Base-by-base conservation (phyloP, 192 early-diverging fungal genomes). In the Backusella morwellensis region DNA sequence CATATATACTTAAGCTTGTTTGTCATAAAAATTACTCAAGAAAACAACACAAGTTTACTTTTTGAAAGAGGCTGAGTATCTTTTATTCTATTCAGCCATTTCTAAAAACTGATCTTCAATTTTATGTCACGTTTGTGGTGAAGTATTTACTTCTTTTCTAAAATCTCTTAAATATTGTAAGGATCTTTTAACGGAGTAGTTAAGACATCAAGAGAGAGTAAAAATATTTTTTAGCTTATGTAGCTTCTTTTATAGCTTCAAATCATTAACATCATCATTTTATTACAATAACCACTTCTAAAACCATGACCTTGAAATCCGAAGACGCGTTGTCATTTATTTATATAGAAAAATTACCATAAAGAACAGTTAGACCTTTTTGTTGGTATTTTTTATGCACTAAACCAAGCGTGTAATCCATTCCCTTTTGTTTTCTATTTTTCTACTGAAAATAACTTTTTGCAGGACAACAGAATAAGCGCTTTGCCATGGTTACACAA, bases 381-480 rank as follows among this genome's bases (percentile, higher is more conserved):
- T 63, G 9, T 14, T 63, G 21, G 9, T 63, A 23, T 59, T 59
- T 59, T 52, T 59, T 50, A 50, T 50, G 5, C 47, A 50, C 47
- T 50, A 50, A 50, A 50, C 42, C 42, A 44, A 50, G 47, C 19
- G 19, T 50, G 47, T 50, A 21, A 8, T 6, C 21, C 56, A 29
- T 29, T 29, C 21, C 56, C 26, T 63, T 63, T 59, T 59, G 21
- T 26, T 59, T 63, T 50, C 47, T 50, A 44, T 63, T 63, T 63
- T 63, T 63, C 56, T 32, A 26, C 56, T 63, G 23, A 63, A 63
- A 63, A 63, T 63, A 63, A 63, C 56, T 63, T 50, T 50, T 50
- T 63, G 23, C 23, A 63, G 56, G 26, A 29, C 56, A 63, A 63
- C 7, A 29, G 7, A 63, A 29, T 11, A 63, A 29, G 26, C 3